phyloP scores from a whole-genome alignment of 148 eudicot species.

The Amaranthus cruentus region DNA sequence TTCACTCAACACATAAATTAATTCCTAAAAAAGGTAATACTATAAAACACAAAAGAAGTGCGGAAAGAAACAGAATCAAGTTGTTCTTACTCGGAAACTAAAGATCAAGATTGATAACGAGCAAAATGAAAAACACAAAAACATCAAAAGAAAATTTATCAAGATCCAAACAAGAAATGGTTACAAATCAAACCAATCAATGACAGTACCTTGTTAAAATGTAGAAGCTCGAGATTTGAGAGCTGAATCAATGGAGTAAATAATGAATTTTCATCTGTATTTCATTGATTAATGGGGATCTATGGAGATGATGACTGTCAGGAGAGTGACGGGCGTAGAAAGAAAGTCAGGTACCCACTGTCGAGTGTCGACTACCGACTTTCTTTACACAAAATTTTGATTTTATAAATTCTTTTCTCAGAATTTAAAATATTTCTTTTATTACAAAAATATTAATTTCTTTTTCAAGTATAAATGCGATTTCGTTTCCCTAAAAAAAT shows the following conservation, averaged over 20 bases:
- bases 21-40: no score
- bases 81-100: no score
- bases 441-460: not conserved
- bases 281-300: not conserved
- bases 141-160: not conserved
- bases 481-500: no score
- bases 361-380: constrained; percentile 5
- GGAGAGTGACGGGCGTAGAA: not conserved
- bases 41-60: no score
- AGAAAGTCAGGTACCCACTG: not conserved
- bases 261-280: not conserved
- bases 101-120: not conserved
- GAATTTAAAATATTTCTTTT: not conserved
- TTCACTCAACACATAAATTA: no score
- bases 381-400: constrained; percentile 3
- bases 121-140: not conserved
- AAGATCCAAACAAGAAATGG: constrained; percentile 6
- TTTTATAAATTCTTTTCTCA: not conserved
- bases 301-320: not conserved
- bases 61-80: no score
- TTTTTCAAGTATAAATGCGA: no score
- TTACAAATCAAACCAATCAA: not conserved
- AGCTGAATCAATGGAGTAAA: not conserved
- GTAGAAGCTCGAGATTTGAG: not conserved
- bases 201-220: not conserved